Evolutionary conservation across 176 grass and related monocot genomes (phyloP), one percentile per base, ranked within the genome.

Genomic region (Zoysia japonica): DNA sequence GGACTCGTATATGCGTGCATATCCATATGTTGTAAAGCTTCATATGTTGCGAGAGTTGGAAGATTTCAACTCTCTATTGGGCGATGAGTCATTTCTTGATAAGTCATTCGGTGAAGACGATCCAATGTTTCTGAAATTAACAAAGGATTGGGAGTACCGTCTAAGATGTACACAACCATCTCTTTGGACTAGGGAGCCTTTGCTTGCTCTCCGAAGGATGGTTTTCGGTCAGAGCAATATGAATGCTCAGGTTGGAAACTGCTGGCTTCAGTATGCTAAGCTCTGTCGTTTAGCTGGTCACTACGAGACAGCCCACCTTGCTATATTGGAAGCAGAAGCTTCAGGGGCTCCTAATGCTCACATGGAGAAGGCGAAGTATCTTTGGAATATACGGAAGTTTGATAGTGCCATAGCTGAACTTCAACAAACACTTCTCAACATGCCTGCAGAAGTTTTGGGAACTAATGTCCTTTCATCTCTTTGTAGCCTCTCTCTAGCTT

Each of bases 1-100:
- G 95, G 95, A 98, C 72, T 98, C 95, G 0, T 98, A 98, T 80
- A 92, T 94, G 90, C 95, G 92, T 87, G 95, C 95, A 41, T 98
- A 98, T 90, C 95, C 95, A 36, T 98, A 98, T 71, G 84, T 98
- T 66, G 90, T 92, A 43, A 98, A 98, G 71, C 95, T 98, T 75
- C 96, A 98, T 80, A 94, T 98, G 90, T 70, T 98, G 69, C 85
- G 89, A 41, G 96, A 98, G 64, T 84, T 98, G 79, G 90, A 94
- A 82, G 96, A 98, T 72, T 92, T 94, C 75, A 83, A 94, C 67
- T 62, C 67, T 86, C 76, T 98, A 50, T 88, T 98, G 80, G 90
- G 81, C 60, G 85, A 93, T 12, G 81, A 82, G 65, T 94, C 92
- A 67, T 94, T 98, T 80, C 86, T 93, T 67, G 88, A 94, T 61